Base-by-base conservation (phyloP, 257 asterid species). In the Oldenlandia corymbosa region DNA sequence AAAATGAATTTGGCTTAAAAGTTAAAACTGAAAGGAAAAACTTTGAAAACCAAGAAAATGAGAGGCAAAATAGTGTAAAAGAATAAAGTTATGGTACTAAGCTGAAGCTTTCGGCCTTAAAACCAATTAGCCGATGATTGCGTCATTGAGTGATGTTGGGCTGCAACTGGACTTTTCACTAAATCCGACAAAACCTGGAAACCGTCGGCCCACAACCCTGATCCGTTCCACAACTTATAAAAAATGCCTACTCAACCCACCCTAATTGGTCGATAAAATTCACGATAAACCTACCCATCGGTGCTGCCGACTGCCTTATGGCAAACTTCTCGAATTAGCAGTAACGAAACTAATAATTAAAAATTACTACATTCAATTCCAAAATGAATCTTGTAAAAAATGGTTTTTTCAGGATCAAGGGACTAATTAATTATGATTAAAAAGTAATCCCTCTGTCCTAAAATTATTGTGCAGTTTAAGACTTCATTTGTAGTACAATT, bases 161-260 rank as follows among this genome's bases (percentile, higher is more conserved):
- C 62, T 34, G 1, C 30, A 58, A n/a, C 20, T 24, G 53, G 13
- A 4, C 20, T 47, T n/a, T 47, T 47, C 26, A n/a, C 3, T 0
- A 20, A 58, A 0, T 32, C 47, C 49, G 48, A 5, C 31, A 21
- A 58, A 12, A 26, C 17, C 5, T 18, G 53, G 13, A 17, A 36
- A 20, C 31, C 48, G 20, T 37, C 63, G 53, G 52, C 62, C 62
- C 32, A 32, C 62, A 20, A 52, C 62, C 53, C 43, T 53, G 53
- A 52, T 65, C 62, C 31, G 43, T 39, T 37, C 20, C 3, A n/a
- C n/a, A 36, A 10, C 26, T 42, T 5, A 21, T 11, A 7, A 32
- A 31, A 18, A 5, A 2, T 10, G 47, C 46, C 2, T 37, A 58
- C 47, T 5, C 13, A 2, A 7, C 63, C 49, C 64, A 11, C 47